phyloP scores from a whole-genome alignment of 441 rosid genomes.

The Sinapis alba region DNA sequence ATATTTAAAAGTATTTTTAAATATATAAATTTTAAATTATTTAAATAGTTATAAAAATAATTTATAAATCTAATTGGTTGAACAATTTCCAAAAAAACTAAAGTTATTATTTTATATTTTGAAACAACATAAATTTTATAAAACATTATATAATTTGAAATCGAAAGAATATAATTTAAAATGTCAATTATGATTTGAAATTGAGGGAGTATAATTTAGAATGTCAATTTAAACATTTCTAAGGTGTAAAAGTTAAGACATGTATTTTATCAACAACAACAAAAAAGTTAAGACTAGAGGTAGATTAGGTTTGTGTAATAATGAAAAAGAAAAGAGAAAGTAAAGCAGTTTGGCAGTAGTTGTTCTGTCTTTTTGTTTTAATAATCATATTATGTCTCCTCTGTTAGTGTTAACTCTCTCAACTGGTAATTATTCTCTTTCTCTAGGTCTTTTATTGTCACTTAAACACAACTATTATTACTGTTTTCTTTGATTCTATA shows the following conservation, averaged over 20 bases:
- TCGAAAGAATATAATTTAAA: too few species aligned
- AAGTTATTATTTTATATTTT: too few species aligned
- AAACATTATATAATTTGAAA: too few species aligned
- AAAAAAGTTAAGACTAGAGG: conserved; percentile 20
- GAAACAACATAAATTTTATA: too few species aligned
- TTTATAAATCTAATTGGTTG: too few species aligned
- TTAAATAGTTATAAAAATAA: too few species aligned
- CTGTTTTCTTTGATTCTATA: conserved; percentile 49
- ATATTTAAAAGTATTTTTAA: too few species aligned
- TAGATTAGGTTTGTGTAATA: conserved; percentile 68
- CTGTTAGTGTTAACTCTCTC: conserved; percentile 44
- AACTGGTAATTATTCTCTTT: conserved; percentile 28
- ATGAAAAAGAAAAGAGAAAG: conserved; percentile 53
- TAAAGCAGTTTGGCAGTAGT: conserved; percentile 71
- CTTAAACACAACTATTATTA: conserved; percentile 36
- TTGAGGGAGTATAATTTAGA: too few species aligned
- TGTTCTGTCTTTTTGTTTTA: conserved; percentile 54
- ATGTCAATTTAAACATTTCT: neutral
- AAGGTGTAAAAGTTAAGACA: conserved; percentile 34
- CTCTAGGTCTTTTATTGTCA: conserved; percentile 33
- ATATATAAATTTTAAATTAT: too few species aligned
- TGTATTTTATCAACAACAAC: conserved; percentile 5
- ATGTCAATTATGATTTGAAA: too few species aligned
- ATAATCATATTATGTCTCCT: conserved; percentile 54
- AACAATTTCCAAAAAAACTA: too few species aligned